Percentiles rank a stretch among this genome's conserved stretches.
These are phyloP conservation scores for Polygonum aviculare DNA, from an alignment of 148 eudicot genomes.

Conservation along the genomic window DNA sequence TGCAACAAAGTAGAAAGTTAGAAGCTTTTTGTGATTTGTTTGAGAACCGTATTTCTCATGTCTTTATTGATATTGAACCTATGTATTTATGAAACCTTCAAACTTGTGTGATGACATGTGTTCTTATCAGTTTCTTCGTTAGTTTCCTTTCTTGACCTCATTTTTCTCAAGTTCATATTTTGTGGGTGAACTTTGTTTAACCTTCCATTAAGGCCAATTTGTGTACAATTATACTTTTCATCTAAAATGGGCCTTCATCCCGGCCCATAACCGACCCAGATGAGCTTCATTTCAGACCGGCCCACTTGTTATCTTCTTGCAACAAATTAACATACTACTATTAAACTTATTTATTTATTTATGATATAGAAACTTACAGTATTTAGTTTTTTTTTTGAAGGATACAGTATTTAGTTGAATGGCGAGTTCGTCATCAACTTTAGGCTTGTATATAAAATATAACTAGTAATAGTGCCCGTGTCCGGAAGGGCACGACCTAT, in stretches of 20 bases:
- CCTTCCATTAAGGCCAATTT: background rate
- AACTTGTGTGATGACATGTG: background rate
- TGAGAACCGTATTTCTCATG: background rate
- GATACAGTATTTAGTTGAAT: background rate
- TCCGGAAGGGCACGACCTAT: no score
- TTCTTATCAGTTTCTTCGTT: background rate
- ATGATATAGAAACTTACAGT: no score
- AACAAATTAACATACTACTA: background rate
- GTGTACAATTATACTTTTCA: background rate
- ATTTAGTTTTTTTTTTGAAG: no score
- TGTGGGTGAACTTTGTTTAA: background rate
- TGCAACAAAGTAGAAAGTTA: background rate
- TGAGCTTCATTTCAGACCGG: background rate
- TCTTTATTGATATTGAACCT: background rate
- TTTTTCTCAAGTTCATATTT: background rate
- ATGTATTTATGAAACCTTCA: background rate
- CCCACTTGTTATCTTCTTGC: background rate
- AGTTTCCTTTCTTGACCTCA: background rate
- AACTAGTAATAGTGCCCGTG: no score
- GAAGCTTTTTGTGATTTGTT: background rate
- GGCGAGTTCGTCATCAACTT: background rate
- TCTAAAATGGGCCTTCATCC: background rate
- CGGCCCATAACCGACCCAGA: background rate
- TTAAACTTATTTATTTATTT: background rate
- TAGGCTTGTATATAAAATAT: background rate